Percentiles rank a stretch among this genome's conserved stretches.
These are phyloP conservation scores for Monosporozyma aerobia DNA, from an alignment of 805 yeast genomes.

Conservation along the genomic window DNA sequence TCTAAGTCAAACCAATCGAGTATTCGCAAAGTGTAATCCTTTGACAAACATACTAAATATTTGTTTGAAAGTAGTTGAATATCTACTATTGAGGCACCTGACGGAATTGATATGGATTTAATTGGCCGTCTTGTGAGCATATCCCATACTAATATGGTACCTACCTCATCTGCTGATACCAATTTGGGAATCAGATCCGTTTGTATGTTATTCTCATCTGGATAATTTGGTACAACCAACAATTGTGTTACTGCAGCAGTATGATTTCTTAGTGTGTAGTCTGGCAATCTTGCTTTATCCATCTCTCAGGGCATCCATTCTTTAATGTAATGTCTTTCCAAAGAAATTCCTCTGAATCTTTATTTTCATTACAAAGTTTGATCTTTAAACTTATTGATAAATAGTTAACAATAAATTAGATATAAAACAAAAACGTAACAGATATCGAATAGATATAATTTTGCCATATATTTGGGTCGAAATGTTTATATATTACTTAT, in stretches of 20 bases:
- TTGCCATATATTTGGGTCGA: background rate
- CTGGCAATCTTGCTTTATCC: conserved; percentile 1
- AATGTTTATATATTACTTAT: background rate
- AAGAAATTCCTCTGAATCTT: no score
- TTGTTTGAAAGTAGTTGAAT: conserved; percentile 8
- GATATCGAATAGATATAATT: no score
- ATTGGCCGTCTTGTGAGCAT: conserved; percentile 22
- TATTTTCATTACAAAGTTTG: no score
- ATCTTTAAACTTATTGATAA: no score
- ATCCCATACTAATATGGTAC: conserved; percentile 23
- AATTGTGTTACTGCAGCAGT: conserved; percentile 6
- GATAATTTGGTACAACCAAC: background rate
- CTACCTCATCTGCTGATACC: conserved; percentile 23
- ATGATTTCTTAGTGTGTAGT: conserved; percentile 7
- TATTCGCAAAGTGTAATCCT: conserved; percentile 22
- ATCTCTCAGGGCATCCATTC: background rate
- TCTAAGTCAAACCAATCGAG: conserved; percentile 1
- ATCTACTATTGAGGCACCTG: conserved; percentile 13
- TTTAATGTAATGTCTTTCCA: no score
- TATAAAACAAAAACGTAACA: no score
- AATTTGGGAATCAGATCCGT: conserved; percentile 9
- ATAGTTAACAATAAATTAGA: no score
- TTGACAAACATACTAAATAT: conserved; percentile 14
- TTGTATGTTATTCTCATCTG: background rate
- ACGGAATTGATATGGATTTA: conserved; percentile 3